Conservation (phyloP, 768 basidiomycete genomes). For the Sarcodon sp. region DNA sequence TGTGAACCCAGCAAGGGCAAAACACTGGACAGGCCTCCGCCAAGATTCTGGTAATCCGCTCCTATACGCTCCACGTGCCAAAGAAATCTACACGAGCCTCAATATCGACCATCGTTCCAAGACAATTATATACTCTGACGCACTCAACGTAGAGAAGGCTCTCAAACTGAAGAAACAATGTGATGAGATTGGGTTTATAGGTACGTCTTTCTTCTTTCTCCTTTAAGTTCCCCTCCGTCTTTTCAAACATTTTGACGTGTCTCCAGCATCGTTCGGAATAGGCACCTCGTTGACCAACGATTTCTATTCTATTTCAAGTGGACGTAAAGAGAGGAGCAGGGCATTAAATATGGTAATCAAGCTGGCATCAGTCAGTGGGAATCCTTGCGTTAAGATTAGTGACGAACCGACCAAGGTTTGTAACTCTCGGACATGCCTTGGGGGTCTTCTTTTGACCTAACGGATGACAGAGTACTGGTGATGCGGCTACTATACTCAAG, state of each 20-base stretch:
- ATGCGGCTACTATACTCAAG: not conserved
- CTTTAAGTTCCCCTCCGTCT: not conserved
- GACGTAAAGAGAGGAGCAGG: constrained; percentile 50
- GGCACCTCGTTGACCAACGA: constrained; percentile 92
- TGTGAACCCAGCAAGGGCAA: constrained; percentile 42
- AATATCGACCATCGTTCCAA: constrained; percentile 58
- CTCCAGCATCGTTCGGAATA: constrained; percentile 77
- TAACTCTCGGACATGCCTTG: not conserved
- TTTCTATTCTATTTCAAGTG: constrained; percentile 37
- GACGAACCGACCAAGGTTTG: constrained; percentile 79
- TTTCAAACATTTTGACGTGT: too few species aligned
- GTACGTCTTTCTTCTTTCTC: constrained; percentile 20
- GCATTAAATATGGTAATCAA: constrained; percentile 95
- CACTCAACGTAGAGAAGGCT: constrained; percentile 59
- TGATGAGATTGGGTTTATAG: constrained; percentile 56
- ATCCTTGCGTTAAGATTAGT: constrained; percentile 84
- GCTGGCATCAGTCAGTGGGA: constrained; percentile 57
- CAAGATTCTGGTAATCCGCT: constrained; percentile 94
- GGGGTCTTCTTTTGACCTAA: not conserved
- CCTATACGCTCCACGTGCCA: constrained; percentile 63
- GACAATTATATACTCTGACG: constrained; percentile 76
- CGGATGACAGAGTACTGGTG: not conserved
- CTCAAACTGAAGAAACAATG: constrained; percentile 60
- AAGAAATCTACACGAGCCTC: constrained; percentile 55
- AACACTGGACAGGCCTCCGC: constrained; percentile 70